These are phyloP conservation scores for Gracilaria domingensis DNA, from an alignment of 23 red algal species.

Conservation along the genomic window DNA sequence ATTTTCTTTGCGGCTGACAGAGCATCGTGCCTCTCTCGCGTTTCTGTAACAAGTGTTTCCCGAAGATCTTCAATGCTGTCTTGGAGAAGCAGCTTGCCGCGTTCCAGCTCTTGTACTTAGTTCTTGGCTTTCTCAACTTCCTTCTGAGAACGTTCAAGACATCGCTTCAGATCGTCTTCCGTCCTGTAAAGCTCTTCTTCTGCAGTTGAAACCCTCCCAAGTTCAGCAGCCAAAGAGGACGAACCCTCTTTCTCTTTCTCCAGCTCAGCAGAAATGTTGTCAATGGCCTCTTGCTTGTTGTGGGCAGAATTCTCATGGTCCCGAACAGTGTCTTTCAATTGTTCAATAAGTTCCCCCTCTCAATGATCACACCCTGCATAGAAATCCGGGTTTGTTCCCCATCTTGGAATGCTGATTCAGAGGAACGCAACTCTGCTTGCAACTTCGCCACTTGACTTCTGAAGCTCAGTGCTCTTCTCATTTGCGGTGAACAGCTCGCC, in stretches of 20 bases:
- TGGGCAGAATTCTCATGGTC: background rate
- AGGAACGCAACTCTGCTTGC: slow-evolving; percentile 1
- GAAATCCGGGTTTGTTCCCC: background rate
- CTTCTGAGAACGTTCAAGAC: slow-evolving; percentile 4
- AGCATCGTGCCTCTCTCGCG: background rate
- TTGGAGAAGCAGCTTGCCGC: background rate
- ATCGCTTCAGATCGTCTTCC: background rate
- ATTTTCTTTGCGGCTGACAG: background rate
- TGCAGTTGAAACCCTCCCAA: background rate
- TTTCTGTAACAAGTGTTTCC: background rate
- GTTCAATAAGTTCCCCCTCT: slow-evolving; percentile 5
- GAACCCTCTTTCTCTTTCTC: slow-evolving; percentile 12
- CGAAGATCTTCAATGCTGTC: background rate
- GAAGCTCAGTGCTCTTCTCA: slow-evolving; percentile 10
- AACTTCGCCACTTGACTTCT: slow-evolving; percentile 14
- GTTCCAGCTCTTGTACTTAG: slow-evolving; percentile 1
- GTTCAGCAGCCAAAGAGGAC: background rate
- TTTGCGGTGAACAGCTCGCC: slow-evolving; percentile 9
- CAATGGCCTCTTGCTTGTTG: background rate
- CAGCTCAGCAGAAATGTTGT: background rate
- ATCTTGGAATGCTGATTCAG: slow-evolving; percentile 8
- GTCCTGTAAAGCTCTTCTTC: slow-evolving; percentile 10
- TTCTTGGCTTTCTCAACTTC: background rate
- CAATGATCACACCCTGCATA: slow-evolving; percentile 12
- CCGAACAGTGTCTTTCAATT: background rate